Evolutionary conservation across 2,329 filamentous ascomycete genomes (phyloP).

Genomic region (Calonectria naviculata): DNA sequence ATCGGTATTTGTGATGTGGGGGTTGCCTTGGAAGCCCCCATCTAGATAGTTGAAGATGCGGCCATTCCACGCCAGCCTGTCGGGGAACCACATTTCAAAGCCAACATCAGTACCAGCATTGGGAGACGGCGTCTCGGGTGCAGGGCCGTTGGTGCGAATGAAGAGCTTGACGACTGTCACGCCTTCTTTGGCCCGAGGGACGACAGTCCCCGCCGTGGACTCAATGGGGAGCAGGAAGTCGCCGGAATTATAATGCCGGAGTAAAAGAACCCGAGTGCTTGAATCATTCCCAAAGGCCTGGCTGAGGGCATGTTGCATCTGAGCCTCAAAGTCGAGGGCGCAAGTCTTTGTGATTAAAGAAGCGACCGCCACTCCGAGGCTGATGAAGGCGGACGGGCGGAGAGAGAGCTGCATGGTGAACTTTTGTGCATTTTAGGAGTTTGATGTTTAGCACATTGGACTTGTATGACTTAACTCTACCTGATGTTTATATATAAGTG

Average conservation of each 20-base stretch:
- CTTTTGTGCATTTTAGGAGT: too few relatives aligned
- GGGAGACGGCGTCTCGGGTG: not conserved
- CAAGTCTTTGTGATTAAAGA: not conserved
- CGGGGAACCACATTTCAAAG: not conserved
- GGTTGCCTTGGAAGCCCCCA: not conserved
- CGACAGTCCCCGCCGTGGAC: not conserved
- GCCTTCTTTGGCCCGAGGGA: not conserved
- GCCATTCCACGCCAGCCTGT: not conserved
- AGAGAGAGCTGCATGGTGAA: too few relatives aligned
- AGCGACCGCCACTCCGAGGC: not conserved
- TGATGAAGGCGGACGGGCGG: too few relatives aligned
- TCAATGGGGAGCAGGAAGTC: not conserved
- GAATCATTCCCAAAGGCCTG: not conserved
- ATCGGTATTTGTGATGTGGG: not conserved
- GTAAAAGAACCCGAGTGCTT: not conserved
- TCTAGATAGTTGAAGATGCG: not conserved
- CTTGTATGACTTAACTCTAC: too few relatives aligned
- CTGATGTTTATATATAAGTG: too few relatives aligned
- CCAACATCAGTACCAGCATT: not conserved
- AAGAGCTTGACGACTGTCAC: not conserved
- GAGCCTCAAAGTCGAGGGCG: not conserved
- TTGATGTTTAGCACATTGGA: too few relatives aligned
- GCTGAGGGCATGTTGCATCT: not conserved
- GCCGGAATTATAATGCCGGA: not conserved
- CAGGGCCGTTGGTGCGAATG: not conserved